phyloP scores from a whole-genome alignment of 2,329 filamentous ascomycete species.

The Rosellinia necatrix region DNA sequence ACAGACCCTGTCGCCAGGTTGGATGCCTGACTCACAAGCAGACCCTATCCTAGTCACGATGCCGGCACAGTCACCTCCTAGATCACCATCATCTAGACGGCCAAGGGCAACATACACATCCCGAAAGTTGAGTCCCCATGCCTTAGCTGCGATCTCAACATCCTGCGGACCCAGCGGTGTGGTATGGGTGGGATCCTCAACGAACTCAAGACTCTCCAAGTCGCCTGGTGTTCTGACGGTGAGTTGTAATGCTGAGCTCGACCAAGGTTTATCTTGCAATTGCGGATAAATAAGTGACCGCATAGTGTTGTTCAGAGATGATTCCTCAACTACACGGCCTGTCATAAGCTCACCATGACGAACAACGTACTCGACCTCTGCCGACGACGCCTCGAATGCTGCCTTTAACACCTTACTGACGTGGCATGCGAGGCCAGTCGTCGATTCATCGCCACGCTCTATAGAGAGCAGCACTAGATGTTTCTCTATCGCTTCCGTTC shows the following conservation, averaged over 20 bases:
- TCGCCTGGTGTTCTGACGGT: conserved; percentile 27
- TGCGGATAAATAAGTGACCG: conserved; percentile 23
- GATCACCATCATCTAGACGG: conserved; percentile 17
- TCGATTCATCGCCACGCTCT: conserved; percentile 15
- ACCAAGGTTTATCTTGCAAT: conserved; percentile 19
- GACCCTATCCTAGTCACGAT: conserved; percentile 38
- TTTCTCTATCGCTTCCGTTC: conserved; percentile 36
- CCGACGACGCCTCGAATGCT: conserved; percentile 20
- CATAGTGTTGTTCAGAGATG: conserved; percentile 9
- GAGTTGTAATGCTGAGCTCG: conserved; percentile 29
- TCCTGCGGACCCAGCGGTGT: conserved; percentile 22
- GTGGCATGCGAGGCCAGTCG: conserved; percentile 11
- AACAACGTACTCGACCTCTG: conserved; percentile 29
- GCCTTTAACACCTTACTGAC: conserved; percentile 27
- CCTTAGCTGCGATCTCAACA: conserved; percentile 31
- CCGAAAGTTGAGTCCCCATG: conserved; percentile 27
- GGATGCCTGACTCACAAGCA: conserved; percentile 17
- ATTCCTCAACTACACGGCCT: conserved; percentile 19
- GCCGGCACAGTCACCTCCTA: conserved; percentile 38
- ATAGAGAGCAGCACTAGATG: conserved; percentile 32
- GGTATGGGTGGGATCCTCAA: conserved; percentile 27
- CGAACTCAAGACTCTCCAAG: conserved; percentile 31
- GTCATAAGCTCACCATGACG: conserved; percentile 21
- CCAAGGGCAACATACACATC: conserved; percentile 26
- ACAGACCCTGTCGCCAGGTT: conserved; percentile 25